Conservation (phyloP, 805 yeast genomes). For the Ogataea minuta region DNA sequence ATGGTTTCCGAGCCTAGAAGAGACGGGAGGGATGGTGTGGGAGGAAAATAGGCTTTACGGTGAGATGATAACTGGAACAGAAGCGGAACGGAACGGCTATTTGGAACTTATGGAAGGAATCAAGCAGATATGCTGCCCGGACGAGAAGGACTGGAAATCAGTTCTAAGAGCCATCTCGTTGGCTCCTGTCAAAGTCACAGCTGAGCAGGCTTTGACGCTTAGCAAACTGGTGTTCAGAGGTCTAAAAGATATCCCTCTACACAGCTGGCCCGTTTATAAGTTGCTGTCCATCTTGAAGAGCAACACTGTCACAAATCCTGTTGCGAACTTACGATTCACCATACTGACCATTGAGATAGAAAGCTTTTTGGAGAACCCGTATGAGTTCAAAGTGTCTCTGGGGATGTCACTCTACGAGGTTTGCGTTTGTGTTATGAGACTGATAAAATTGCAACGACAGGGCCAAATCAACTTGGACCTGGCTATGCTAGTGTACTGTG, state of each 20-base stretch:
- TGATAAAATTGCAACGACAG: slow-evolving; percentile 1
- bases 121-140: slow-evolving; percentile 8
- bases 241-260: slow-evolving; percentile 12
- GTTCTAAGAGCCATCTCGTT: slow-evolving; percentile 4
- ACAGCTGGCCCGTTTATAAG: slow-evolving; percentile 25
- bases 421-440: slow-evolving; percentile 14
- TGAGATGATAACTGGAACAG: slow-evolving; percentile 4
- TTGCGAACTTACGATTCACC: slow-evolving; percentile 15
- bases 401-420: slow-evolving; percentile 23
- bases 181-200: slow-evolving; percentile 2
- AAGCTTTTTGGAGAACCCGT: slow-evolving; percentile 5
- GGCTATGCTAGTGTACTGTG: slow-evolving; percentile 3
- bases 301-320: slow-evolving; percentile 9
- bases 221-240: not conserved
- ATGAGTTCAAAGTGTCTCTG: slow-evolving; percentile 7
- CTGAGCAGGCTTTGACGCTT: slow-evolving; percentile 2
- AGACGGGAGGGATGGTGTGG: slow-evolving; percentile 19
- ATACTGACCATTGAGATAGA: slow-evolving; percentile 15
- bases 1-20: slow-evolving; percentile 30
- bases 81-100: slow-evolving; percentile 9
- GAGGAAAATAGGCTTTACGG: slow-evolving; percentile 15
- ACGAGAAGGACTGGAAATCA: not conserved
- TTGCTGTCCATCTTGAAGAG: slow-evolving; percentile 13
- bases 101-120: slow-evolving; percentile 4
- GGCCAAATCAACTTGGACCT: slow-evolving; percentile 1